Base-by-base conservation (phyloP, 2,329 filamentous ascomycete species). In the Colletotrichum acutatum region DNA sequence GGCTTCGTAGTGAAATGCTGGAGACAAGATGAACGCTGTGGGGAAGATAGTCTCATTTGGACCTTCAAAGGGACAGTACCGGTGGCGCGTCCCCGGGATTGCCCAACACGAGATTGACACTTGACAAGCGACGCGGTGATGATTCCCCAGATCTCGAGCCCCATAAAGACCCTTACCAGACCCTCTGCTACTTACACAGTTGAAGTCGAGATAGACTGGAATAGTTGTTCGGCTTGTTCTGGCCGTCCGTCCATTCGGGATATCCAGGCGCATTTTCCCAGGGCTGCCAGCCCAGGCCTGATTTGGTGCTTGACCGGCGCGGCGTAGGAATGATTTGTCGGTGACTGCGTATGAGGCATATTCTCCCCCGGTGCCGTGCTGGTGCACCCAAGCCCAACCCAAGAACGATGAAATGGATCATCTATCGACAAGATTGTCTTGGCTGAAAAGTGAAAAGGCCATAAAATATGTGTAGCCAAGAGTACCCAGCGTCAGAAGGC, bases 101-200 rank as follows among this genome's bases (percentile, higher is more conserved):
- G 66, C 59, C 59, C 54, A 28, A 65, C 19, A 34, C 24, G 24
- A 34, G 59, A 16, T 54, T 65, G 66, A 65, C 42, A 70, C 53
- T 72, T 56, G 66, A 60, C 32, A 58, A 59, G 32, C 66, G 66
- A 59, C 42, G 59, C 19, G 34, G 56, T 26, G 60, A 71, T 66
- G 66, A 71, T 70, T 61, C 71, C 66, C 71, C 66, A 56, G 71
- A 70, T 66, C 56, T 66, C 60, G 11, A 61, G 49, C 60, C 49
- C 71, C 66, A 58, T 30, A 4, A 7, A 11, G 16, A 28, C 22
- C 34, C 56, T 24, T 26, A 16, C 56, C 66, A 34, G 66, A 32
- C 56, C 71, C 46, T 46, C 56, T 19, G 32, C 32, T 34, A 34
- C 32, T 34, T 34, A 34, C 1, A 42, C 16, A 42, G 37, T 66